Percentiles rank a stretch among this genome's conserved stretches.
phyloP scores from a whole-genome alignment of 208 protist species.

The Wallacemonas sp. region DNA sequence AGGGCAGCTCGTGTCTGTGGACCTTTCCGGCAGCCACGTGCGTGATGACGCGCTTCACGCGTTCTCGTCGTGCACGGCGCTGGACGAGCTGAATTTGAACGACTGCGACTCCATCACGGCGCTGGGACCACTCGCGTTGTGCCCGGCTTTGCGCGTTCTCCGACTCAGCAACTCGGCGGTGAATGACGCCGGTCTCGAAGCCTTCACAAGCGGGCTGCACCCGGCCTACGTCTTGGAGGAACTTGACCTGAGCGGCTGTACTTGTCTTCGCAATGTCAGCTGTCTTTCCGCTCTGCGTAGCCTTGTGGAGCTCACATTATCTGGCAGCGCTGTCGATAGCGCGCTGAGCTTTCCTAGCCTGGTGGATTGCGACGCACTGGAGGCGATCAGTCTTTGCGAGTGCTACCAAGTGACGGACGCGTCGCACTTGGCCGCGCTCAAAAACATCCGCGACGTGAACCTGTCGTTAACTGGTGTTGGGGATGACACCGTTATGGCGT shows the following conservation, averaged over 20 bases:
- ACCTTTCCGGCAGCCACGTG: constrained; percentile 19
- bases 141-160: constrained; percentile 20
- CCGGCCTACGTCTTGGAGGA: constrained; percentile 22
- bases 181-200: constrained; percentile 16
- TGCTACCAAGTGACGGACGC: constrained; percentile 36
- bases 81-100: constrained; percentile 38
- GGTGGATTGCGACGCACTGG: constrained; percentile 7
- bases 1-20: constrained; percentile 16
- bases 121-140: constrained; percentile 24
- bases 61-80: constrained; percentile 21
- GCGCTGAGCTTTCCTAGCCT: constrained; percentile 16
- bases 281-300: constrained; percentile 17
- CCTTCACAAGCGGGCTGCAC: constrained; percentile 10
- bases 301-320: constrained; percentile 25
- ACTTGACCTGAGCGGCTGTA: constrained; percentile 28
- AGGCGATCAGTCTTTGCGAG: constrained; percentile 26
- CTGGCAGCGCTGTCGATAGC: constrained; percentile 30
- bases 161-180: constrained; percentile 14
- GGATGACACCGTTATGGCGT: constrained; percentile 30
- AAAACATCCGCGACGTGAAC: constrained; percentile 28
- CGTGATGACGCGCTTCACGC: constrained; percentile 25
- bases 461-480: constrained; percentile 24
- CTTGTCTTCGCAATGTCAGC: constrained; percentile 22
- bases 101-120: constrained; percentile 34
- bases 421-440: constrained; percentile 25